A percentile compares a stretch with the other conserved stretches of the same genome.
Conservation (phyloP, 495 filamentous ascomycete genomes). For the Podospora pseudopauciseta region DNA sequence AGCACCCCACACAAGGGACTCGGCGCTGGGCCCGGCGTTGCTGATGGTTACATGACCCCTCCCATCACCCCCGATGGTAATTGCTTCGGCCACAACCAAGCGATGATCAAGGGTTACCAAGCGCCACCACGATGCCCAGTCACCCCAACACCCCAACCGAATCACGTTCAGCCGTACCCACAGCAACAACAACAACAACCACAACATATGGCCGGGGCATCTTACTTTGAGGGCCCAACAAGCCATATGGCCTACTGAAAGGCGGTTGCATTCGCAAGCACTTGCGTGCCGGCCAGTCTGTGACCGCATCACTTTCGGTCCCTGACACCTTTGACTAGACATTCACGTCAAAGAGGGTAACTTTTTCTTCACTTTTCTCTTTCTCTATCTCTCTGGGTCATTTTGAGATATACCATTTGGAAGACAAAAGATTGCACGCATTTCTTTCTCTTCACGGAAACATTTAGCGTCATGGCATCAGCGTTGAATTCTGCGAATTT, state of each 20-base stretch:
- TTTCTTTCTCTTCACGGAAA: conserved; percentile 32
- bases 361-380: conserved; percentile 18
- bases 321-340: background rate
- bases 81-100: conserved; percentile 48
- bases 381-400: conserved; percentile 23
- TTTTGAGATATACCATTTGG: conserved; percentile 36
- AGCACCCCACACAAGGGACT: conserved; percentile 84
- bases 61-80: conserved; percentile 91
- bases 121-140: conserved; percentile 50
- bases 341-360: conserved; percentile 1
- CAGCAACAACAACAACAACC: conserved; percentile 25
- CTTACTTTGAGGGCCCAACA: conserved; percentile 30
- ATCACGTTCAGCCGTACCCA: conserved; percentile 21
- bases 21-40: conserved; percentile 56
- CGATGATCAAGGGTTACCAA: conserved; percentile 45
- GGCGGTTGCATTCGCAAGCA: conserved; percentile 11
- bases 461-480: conserved; percentile 41
- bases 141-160: conserved; percentile 48
- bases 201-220: conserved; percentile 29
- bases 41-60: conserved; percentile 85
- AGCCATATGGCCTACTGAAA: conserved; percentile 37
- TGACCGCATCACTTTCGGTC: conserved; percentile 2
- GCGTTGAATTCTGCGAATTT: conserved; percentile 36
- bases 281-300: background rate
- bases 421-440: conserved; percentile 40